These are phyloP conservation scores for Nakazawaea wickerhamii DNA, from an alignment of 805 yeast genomes.

Conservation along the genomic window DNA sequence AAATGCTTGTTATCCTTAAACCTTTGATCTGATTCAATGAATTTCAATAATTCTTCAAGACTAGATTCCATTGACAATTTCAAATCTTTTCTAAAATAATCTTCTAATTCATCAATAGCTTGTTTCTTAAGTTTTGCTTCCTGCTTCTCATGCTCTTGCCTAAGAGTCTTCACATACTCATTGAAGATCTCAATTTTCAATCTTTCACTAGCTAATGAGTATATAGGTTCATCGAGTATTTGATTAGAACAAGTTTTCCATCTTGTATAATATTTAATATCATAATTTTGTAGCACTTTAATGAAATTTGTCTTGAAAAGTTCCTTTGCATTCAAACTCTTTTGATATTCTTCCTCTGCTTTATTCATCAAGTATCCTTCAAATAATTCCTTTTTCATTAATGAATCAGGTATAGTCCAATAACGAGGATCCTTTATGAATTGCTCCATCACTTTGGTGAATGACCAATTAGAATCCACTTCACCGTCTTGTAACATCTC, in stretches of 20 bases:
- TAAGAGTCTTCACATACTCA: constrained; percentile 40
- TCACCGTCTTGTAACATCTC: constrained; percentile 46
- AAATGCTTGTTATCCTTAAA: constrained; percentile 58
- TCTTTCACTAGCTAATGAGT: constrained; percentile 52
- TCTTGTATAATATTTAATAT: constrained; percentile 49
- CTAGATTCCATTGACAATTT: constrained; percentile 23
- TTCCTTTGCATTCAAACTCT: constrained; percentile 47
- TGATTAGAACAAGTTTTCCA: constrained; percentile 56
- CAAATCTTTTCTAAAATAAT: constrained; percentile 37
- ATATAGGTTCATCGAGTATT: constrained; percentile 61
- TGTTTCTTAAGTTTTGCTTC: constrained; percentile 30
- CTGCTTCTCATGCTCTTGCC: constrained; percentile 24
- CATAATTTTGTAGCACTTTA: constrained; percentile 37
- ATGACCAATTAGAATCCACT: constrained; percentile 75
- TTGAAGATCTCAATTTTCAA: constrained; percentile 51
- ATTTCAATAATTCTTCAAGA: constrained; percentile 35
- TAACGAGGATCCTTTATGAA: constrained; percentile 58
- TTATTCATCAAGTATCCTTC: constrained; percentile 57
- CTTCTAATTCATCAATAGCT: constrained; percentile 49
- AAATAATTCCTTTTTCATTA: constrained; percentile 53
- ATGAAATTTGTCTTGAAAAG: constrained; percentile 51
- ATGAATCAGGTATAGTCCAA: constrained; percentile 61
- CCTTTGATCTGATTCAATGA: constrained; percentile 40
- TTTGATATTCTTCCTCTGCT: constrained; percentile 43
- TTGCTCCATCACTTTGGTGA: constrained; percentile 54